Base-by-base conservation (phyloP, 768 basidiomycete genomes). In the Trametes maxima region DNA sequence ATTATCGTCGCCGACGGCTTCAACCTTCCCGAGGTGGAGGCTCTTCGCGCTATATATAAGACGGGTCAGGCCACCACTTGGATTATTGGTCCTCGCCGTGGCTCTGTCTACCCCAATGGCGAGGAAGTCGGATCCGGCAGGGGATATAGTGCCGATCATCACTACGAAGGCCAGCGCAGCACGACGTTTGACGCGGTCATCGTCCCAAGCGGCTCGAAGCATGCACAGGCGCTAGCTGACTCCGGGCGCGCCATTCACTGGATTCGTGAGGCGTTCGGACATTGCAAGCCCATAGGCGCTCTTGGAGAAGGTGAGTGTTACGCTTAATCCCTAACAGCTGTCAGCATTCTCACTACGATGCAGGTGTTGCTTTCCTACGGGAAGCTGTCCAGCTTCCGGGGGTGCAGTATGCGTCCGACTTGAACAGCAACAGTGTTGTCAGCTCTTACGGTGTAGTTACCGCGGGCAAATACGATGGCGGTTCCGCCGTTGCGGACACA, bases 161-260 rank as follows among this genome's bases (percentile, higher is more conserved):
- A 87, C 60, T 88, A 84, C 61, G 90, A 92, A 69, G 84, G 87
- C 0, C 89, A 87, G 68, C 82, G 94, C 49, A 92, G 90, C 37
- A 95, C 92, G 0, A 69, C 89, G 72, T 96, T 92, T 68, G 94
- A 95, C 70, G 90, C 91, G 0, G 63, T 95, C 63, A 81, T 90
- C 66, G 84, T 95, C 67, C 86, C 92, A 12, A 87, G 88, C 19
- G 92, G 93, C 2, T 75, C 76, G 10, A 76, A 78, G 36, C 86
- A 87, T 69, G 80, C 77, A n/a, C 81, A 84, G 69, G 69, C 78
- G 33, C 79, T 94, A 37, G 69, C 76, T 8, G 78, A 79, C 65
- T 83, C 81, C 50, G 94, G 93, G 5, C 82, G 93, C 19, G 80
- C 80, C 8, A 75, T 92, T n/a, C 91, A 95, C 70, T 93, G 88